Evolutionary conservation across 1,139 yeast genomes (phyloP), one percentile per base, ranked within the genome.

Genomic region (Saccharomycopsis hybrid): DNA sequence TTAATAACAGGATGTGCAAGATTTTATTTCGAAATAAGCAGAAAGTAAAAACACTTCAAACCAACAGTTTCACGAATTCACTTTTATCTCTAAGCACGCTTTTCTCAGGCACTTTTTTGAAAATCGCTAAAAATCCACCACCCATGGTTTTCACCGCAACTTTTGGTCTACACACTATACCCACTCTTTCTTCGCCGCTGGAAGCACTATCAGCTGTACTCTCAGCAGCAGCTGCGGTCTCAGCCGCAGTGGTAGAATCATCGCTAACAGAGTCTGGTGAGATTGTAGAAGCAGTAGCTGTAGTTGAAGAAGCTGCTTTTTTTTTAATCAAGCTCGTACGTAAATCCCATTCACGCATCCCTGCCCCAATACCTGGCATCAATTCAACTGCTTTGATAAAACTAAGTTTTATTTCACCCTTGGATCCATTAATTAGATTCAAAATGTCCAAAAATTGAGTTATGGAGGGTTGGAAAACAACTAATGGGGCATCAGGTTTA

Each of bases 391-490:
- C 67, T 44, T 65, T 63, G 4, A 65, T 64, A 51, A 67, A 63
- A n/a, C 68, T 62, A 41, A 72, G 54, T 42, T 65, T 65, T 39
- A 66, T 57, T 13, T 57, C 59, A 7, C 47, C 56, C 48, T 52
- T 36, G n/a, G 48, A 38, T 11, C 9, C 18, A 8, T 42, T 24
- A 13, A 68, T 56, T 3, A 57, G 53, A 38, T 62, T 60, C 24
- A 68, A 51, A 3, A 72, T 68, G 31, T 67, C 69, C 53, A 71
- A 57, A 18, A 73, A 65, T 55, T 74, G 78, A 3, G 75, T 68
- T 1, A 74, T 64, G 27, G 76, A 71, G 0, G 78, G 78, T 52
- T 71, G 67, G 53, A 73, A 74, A 2, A 71, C 62, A 11, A 73
- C 56, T 28, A 74, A 49, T 5, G 74, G 72, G 1, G 74, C 65